Evolutionary conservation across 2,329 filamentous ascomycete genomes (phyloP).

Genomic region (Fusarium torulosum): DNA sequence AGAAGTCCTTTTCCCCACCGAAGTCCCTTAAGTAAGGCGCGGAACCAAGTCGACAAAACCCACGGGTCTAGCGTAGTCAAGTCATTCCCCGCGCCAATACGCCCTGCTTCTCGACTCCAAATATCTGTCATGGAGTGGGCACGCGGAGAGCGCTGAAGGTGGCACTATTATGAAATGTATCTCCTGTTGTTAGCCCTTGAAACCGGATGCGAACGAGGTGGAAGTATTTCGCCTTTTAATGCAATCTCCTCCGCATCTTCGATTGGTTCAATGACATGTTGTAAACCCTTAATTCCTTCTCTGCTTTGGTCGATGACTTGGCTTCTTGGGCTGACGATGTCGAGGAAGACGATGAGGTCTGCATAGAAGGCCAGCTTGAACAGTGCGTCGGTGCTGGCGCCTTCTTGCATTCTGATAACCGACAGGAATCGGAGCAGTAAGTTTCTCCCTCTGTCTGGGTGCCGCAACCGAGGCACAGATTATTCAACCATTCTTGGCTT

Average conservation of each 20-base stretch:
- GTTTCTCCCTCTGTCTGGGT: conserved; percentile 1
- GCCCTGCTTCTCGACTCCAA: too few species aligned
- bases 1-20: too few species aligned
- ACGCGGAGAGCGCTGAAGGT: too few species aligned
- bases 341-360: not conserved
- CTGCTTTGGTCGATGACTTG: not conserved
- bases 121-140: too few species aligned
- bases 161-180: too few species aligned
- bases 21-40: too few species aligned
- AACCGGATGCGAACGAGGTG: not conserved
- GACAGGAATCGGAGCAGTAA: not conserved
- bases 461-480: not conserved
- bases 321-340: not conserved
- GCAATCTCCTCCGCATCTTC: not conserved
- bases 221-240: not conserved
- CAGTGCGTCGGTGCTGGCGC: not conserved
- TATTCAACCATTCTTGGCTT: not conserved
- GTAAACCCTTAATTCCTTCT: not conserved
- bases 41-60: too few species aligned
- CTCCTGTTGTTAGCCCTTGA: not conserved
- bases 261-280: not conserved
- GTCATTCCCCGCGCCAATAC: too few species aligned
- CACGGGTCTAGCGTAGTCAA: too few species aligned
- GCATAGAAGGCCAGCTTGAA: not conserved
- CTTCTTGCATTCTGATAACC: not conserved